Percentiles rank a stretch among this genome's conserved stretches.
Evolutionary conservation across 257 asterid species (phyloP).

Genomic region (Solanum appendiculatum): DNA sequence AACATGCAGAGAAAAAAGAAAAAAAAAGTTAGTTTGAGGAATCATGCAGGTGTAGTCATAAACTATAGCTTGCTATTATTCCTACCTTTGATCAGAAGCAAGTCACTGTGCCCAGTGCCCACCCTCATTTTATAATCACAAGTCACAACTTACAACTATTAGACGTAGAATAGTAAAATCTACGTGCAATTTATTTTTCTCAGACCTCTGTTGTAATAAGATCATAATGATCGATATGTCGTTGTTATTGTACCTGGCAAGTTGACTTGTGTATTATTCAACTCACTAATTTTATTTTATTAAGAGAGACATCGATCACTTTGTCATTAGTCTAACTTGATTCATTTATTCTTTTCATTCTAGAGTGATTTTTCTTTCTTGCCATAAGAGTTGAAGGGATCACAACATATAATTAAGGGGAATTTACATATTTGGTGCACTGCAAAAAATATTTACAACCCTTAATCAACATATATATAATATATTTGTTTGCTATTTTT

Average conservation of each 20-base stretch:
- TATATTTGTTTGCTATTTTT: neutral
- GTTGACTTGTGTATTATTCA: neutral
- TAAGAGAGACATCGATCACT: neutral
- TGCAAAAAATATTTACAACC: too few species aligned
- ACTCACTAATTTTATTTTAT: neutral
- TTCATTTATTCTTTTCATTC: neutral
- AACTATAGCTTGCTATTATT: neutral
- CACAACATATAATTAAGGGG: neutral
- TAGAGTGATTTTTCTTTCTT: neutral
- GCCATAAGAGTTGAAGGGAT: neutral
- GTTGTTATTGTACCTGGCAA: too few species aligned
- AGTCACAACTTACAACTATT: neutral
- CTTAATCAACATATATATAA: too few species aligned
- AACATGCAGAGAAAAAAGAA: neutral
- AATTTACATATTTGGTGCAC: too few species aligned
- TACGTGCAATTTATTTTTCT: neutral
- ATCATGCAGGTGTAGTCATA: neutral
- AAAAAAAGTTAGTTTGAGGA: neutral
- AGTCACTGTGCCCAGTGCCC: conserved; percentile 2
- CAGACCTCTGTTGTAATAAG: too few species aligned
- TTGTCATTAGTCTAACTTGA: neutral
- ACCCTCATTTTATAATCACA: neutral
- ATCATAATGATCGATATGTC: too few species aligned
- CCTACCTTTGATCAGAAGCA: conserved; percentile 18
- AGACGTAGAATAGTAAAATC: too few species aligned